These are phyloP conservation scores for Asterophora lycoperdoides DNA, from an alignment of 768 basidiomycete species.

Conservation along the genomic window DNA sequence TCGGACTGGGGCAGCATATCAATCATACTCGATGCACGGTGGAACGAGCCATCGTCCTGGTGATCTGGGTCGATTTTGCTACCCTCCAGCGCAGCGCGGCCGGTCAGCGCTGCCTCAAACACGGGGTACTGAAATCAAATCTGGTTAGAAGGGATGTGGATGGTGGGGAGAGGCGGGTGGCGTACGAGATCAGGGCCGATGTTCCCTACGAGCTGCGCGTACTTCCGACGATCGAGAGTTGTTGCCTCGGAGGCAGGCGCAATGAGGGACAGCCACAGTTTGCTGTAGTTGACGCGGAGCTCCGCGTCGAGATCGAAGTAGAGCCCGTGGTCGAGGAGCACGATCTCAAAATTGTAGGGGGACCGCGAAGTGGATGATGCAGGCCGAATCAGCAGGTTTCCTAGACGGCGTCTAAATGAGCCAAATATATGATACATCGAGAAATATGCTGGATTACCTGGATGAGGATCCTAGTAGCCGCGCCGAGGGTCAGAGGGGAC, in stretches of 20 bases:
- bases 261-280: slow-evolving; percentile 89
- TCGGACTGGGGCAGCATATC: slow-evolving; percentile 69
- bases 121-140: slow-evolving; percentile 72
- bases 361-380: slow-evolving; percentile 58
- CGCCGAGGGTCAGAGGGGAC: slow-evolving; percentile 2
- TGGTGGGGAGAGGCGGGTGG: slow-evolving; percentile 9
- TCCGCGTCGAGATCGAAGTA: slow-evolving; percentile 87
- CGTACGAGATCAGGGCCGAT: slow-evolving; percentile 81
- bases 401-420: slow-evolving; percentile 28
- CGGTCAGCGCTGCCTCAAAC: slow-evolving; percentile 95
- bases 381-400: slow-evolving; percentile 88
- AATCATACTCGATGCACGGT: slow-evolving; percentile 72
- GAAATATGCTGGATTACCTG: slow-evolving; percentile 40
- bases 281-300: slow-evolving; percentile 78
- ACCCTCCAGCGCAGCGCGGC: slow-evolving; percentile 69
- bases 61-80: slow-evolving; percentile 42
- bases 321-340: slow-evolving; percentile 88
- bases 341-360: slow-evolving; percentile 95
- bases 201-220: slow-evolving; percentile 88
- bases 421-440: too few species aligned
- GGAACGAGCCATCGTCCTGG: slow-evolving; percentile 35
- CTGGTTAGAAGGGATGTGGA: neutral
- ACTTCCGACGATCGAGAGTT: slow-evolving; percentile 70
- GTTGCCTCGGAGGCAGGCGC: slow-evolving; percentile 62
- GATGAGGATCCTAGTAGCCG: slow-evolving; percentile 71